A percentile compares a stretch with the other conserved stretches of the same genome.
These are phyloP conservation scores for Ascocoryne sarcoides DNA, from an alignment of 2,329 filamentous ascomycete species.

Conservation along the genomic window DNA sequence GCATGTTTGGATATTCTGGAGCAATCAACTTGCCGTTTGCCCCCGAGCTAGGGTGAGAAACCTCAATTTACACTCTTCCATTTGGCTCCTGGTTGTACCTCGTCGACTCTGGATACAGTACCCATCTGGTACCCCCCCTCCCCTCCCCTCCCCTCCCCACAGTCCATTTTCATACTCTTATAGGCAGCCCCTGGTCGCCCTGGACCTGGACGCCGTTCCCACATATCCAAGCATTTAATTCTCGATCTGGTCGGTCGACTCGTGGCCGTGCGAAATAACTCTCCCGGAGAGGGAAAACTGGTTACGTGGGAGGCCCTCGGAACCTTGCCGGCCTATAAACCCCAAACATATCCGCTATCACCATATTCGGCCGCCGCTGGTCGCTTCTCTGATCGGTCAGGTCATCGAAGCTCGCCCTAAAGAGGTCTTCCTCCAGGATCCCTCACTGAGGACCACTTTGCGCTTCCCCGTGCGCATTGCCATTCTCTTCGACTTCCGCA, in stretches of 20 bases:
- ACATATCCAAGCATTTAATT: conserved; percentile 12
- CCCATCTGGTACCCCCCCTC: conserved; percentile 8
- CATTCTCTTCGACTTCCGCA: background rate
- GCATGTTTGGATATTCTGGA: conserved; percentile 12
- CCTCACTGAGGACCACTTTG: background rate
- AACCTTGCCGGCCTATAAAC: conserved; percentile 16
- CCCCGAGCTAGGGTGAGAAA: conserved; percentile 15
- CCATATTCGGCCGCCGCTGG: conserved; percentile 10
- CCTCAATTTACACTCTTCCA: conserved; percentile 5
- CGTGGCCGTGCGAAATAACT: conserved; percentile 20
- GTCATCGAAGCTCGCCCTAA: conserved; percentile 6
- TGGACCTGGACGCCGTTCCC: conserved; percentile 20
- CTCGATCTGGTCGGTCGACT: conserved; percentile 18
- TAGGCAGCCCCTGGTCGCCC: conserved; percentile 22
- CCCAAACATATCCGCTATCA: conserved; percentile 17
- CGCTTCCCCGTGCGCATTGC: conserved; percentile 2
- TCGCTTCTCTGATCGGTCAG: conserved; percentile 7
- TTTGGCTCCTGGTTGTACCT: conserved; percentile 5
- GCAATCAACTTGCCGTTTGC: conserved; percentile 19
- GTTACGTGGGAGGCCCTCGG: conserved; percentile 13
- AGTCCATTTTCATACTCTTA: conserved; percentile 9
- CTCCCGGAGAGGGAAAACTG: conserved; percentile 15
- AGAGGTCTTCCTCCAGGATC: conserved; percentile 1
- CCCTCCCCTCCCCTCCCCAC: conserved; percentile 1
- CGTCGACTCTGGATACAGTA: conserved; percentile 4